A percentile compares a stretch with the other conserved stretches of the same genome.
These are phyloP conservation scores for Citeromyces matritensis DNA, from an alignment of 805 yeast genomes.

Conservation along the genomic window DNA sequence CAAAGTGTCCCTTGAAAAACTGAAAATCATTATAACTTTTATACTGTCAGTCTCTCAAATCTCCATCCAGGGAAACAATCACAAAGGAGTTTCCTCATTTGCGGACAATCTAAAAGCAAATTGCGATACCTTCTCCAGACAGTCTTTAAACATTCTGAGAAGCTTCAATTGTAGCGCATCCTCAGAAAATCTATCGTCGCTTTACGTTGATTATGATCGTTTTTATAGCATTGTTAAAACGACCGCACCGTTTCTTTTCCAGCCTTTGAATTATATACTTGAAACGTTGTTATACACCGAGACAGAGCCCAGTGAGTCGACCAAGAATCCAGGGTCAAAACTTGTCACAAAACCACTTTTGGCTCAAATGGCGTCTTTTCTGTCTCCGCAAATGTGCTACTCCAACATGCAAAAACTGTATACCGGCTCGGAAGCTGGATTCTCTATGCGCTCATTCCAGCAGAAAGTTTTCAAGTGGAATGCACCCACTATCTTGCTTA, in stretches of 20 bases:
- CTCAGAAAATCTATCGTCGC: constrained; percentile 5
- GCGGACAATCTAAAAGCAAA: constrained; percentile 11
- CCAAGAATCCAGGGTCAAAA: constrained; percentile 12
- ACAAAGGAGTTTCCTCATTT: constrained; percentile 7
- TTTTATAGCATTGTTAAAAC: constrained; percentile 15
- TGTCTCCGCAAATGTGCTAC: constrained; percentile 23
- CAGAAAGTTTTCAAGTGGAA: constrained; percentile 79
- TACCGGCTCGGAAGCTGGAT: constrained; percentile 66
- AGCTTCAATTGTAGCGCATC: constrained; percentile 28
- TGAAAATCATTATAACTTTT: constrained; percentile 32
- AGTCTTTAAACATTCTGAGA: constrained; percentile 29
- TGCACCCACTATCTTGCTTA: constrained; percentile 64
- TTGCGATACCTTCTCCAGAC: constrained; percentile 26
- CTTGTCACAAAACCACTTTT: constrained; percentile 21
- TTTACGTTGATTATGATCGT: constrained; percentile 13
- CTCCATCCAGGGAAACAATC: constrained; percentile 5
- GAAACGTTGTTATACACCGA: constrained; percentile 20
- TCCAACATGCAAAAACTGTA: constrained; percentile 46
- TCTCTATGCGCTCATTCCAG: constrained; percentile 78
- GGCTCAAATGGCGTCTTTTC: constrained; percentile 19
- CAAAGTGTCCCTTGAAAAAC: constrained; percentile 20
- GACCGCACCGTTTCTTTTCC: constrained; percentile 26
- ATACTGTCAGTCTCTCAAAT: constrained; percentile 26
- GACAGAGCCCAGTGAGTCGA: background rate
- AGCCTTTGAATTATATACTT: constrained; percentile 26